Percentiles rank a stretch among this genome's conserved stretches.
These are phyloP conservation scores for Pyronema omphalodes DNA, from an alignment of 495 filamentous ascomycete species.

Conservation along the genomic window DNA sequence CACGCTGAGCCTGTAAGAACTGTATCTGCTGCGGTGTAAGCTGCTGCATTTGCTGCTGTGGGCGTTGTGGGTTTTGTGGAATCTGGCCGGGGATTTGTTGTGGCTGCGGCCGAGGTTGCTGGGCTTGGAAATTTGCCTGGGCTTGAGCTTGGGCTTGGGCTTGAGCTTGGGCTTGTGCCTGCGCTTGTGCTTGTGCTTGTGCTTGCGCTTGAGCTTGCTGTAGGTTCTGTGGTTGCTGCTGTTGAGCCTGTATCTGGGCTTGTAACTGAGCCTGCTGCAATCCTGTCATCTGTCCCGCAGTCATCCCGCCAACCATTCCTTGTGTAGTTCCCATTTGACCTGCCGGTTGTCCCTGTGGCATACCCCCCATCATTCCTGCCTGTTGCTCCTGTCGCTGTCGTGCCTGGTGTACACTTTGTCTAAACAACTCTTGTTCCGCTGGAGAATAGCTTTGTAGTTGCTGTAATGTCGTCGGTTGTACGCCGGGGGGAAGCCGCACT, in stretches of 20 bases:
- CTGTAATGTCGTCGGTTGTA: too few species aligned
- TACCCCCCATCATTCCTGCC: background rate
- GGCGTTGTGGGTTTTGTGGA: background rate
- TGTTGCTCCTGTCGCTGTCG: background rate
- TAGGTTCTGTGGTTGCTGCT: background rate
- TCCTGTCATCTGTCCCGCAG: background rate
- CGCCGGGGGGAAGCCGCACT: too few species aligned
- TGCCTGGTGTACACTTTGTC: background rate
- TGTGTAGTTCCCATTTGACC: background rate
- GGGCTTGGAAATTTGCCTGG: too few species aligned
- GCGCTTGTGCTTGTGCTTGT: too few species aligned
- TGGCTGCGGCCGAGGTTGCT: too few species aligned
- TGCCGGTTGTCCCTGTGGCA: background rate
- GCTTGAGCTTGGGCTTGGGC: too few species aligned
- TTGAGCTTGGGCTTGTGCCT: too few species aligned
- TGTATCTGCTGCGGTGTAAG: background rate
- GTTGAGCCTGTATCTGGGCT: background rate
- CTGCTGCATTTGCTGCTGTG: background rate
- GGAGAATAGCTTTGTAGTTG: too few species aligned
- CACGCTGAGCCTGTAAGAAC: too few species aligned
- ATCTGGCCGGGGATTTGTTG: too few species aligned
- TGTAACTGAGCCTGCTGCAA: background rate
- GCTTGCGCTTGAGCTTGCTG: background rate
- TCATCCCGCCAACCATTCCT: background rate
- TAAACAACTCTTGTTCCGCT: too few species aligned